Percentiles rank a stretch among this genome's conserved stretches.
Evolutionary conservation across 805 yeast genomes (phyloP).

Genomic region (Ogataea nakhonphanomensis): DNA sequence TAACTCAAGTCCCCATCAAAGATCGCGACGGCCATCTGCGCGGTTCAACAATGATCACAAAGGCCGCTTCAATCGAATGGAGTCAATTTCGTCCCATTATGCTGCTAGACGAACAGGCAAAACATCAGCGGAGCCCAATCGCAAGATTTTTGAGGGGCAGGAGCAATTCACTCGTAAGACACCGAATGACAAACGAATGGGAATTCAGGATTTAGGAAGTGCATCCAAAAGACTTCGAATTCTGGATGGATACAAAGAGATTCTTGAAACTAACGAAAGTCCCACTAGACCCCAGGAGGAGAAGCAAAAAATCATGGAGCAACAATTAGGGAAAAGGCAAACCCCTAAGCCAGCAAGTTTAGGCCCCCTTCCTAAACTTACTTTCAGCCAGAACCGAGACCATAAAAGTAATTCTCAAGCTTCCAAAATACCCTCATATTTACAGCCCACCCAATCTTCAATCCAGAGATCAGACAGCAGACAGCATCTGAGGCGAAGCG

Average conservation of each 20-base stretch:
- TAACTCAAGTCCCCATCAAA: constrained; percentile 21
- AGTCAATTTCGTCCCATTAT: constrained; percentile 46
- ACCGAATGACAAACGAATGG: constrained; percentile 28
- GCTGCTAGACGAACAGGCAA: constrained; percentile 35
- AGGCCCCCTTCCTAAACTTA: constrained; percentile 9
- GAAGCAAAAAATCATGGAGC: constrained; percentile 22
- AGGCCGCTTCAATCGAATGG: constrained; percentile 48
- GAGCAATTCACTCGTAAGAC: constrained; percentile 7
- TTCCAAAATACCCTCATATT: constrained; percentile 18
- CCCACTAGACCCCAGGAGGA: constrained; percentile 29
- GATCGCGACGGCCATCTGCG: constrained; percentile 29
- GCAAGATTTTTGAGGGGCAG: constrained; percentile 7
- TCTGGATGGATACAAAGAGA: constrained; percentile 25
- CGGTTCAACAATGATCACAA: constrained; percentile 44
- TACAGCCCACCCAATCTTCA: constrained; percentile 20
- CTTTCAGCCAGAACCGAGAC: constrained; percentile 1
- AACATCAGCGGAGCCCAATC: constrained; percentile 2
- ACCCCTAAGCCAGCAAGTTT: constrained; percentile 1
- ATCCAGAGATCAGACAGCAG: constrained; percentile 14
- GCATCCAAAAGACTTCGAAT: constrained; percentile 30
- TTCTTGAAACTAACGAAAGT: constrained; percentile 20
- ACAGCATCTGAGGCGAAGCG: constrained; percentile 3
- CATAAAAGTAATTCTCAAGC: background rate
- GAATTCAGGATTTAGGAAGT: constrained; percentile 24
- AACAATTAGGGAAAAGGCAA: constrained; percentile 16